Percentiles rank a stretch among this genome's conserved stretches.
These are phyloP conservation scores for Voacanga thouarsii DNA, from an alignment of 257 asterid genomes.

Conservation along the genomic window DNA sequence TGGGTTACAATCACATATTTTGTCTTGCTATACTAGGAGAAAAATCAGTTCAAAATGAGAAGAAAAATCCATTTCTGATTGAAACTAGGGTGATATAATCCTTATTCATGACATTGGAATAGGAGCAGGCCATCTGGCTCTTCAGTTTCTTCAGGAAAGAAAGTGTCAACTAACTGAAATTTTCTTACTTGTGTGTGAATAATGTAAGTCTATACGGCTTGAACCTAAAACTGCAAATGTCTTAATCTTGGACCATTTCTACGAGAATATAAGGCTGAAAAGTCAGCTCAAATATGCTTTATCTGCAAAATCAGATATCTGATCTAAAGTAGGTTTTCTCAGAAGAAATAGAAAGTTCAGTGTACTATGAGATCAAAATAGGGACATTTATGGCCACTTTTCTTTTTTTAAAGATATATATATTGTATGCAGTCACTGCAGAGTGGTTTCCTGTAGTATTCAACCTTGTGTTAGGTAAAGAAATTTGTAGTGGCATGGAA, in stretches of 20 bases:
- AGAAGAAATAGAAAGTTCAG: background rate
- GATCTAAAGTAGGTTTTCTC: background rate
- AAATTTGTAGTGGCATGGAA: background rate
- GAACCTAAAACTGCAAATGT: background rate
- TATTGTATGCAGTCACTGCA: background rate
- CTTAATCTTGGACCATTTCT: background rate
- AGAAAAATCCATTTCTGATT: background rate
- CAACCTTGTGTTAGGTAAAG: background rate
- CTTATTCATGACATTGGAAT: background rate
- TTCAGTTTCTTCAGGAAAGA: background rate
- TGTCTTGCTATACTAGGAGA: background rate
- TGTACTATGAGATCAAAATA: background rate
- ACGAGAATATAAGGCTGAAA: background rate
- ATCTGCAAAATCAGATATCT: background rate
- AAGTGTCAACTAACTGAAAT: background rate
- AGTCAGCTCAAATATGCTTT: background rate
- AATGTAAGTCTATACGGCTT: background rate
- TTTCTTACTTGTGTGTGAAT: background rate
- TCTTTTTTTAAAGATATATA: background rate
- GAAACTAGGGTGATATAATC: background rate
- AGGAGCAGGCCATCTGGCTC: background rate
- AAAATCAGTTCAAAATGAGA: background rate
- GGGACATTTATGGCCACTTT: background rate
- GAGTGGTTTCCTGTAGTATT: background rate
- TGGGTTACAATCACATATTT: background rate